Percentiles rank a stretch among this genome's conserved stretches.
Evolutionary conservation across 148 eudicot genomes (phyloP).

Genomic region (Fagopyrum homotropicum): DNA sequence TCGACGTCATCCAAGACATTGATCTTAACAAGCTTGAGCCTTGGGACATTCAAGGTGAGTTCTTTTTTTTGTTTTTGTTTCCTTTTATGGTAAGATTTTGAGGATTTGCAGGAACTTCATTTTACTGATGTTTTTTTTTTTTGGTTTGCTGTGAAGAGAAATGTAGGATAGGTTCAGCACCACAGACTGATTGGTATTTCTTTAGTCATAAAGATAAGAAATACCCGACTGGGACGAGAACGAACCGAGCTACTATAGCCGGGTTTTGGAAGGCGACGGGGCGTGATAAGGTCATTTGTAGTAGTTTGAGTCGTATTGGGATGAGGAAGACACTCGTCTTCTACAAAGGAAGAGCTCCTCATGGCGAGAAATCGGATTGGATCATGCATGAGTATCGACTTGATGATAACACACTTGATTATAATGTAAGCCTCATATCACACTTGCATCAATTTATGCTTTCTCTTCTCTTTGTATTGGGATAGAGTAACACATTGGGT

Average conservation of each 20-base stretch:
- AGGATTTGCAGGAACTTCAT: background rate
- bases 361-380: slow-evolving; percentile 70
- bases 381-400: slow-evolving; percentile 79
- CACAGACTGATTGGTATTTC: slow-evolving; percentile 71
- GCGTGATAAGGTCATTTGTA: slow-evolving; percentile 51
- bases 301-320: slow-evolving; percentile 35
- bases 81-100: background rate
- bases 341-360: slow-evolving; percentile 71
- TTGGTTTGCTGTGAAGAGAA: slow-evolving; percentile 28
- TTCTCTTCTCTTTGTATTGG: background rate
- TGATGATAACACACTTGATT: slow-evolving; percentile 22
- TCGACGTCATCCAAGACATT: slow-evolving; percentile 49
- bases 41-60: slow-evolving; percentile 62
- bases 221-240: slow-evolving; percentile 61
- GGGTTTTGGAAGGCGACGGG: slow-evolving; percentile 92
- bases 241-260: slow-evolving; percentile 61
- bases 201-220: slow-evolving; percentile 81
- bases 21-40: slow-evolving; percentile 74
- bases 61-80: no score
- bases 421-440: slow-evolving; percentile 12
- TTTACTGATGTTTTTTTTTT: background rate
- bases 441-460: no score
- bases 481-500: background rate
- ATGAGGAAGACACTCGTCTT: slow-evolving; percentile 71
- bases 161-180: slow-evolving; percentile 49